Percentiles rank a stretch among this genome's conserved stretches.
Conservation (phyloP, 2,329 filamentous ascomycete genomes). For the Hymenoscyphus scutula region DNA sequence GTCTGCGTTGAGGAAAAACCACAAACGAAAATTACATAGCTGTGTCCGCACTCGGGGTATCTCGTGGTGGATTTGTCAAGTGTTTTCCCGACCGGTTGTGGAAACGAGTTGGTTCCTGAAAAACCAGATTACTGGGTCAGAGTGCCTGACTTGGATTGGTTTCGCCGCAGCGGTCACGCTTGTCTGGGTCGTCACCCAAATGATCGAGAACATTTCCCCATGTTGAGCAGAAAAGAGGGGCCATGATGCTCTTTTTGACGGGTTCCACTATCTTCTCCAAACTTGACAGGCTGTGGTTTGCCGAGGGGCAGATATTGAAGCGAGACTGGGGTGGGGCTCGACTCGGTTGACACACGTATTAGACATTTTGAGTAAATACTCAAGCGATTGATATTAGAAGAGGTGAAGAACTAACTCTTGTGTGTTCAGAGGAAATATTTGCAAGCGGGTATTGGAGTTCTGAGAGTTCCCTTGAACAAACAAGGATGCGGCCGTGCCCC, state of each 20-base stretch:
- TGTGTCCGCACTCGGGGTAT: neutral
- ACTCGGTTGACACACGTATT: too few relatives aligned
- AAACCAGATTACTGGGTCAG: neutral
- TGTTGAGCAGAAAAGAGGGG: neutral
- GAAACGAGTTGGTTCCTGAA: neutral
- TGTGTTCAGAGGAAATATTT: too few relatives aligned
- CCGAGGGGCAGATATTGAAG: too few relatives aligned
- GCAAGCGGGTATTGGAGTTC: too few relatives aligned
- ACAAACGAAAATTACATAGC: neutral
- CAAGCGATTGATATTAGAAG: too few relatives aligned
- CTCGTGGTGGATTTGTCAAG: neutral
- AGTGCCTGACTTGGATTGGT: conserved; percentile 1
- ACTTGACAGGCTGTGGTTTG: too few relatives aligned
- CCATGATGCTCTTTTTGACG: conserved; percentile 2
- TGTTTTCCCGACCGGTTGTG: neutral
- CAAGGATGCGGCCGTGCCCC: neutral
- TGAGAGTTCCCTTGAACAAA: too few relatives aligned
- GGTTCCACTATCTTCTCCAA: too few relatives aligned
- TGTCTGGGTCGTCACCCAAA: neutral
- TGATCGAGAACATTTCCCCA: conserved; percentile 2
- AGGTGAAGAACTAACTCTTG: too few relatives aligned
- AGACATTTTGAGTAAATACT: too few relatives aligned
- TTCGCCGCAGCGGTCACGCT: conserved; percentile 2
- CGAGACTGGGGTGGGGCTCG: too few relatives aligned
- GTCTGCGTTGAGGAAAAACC: neutral